Conservation (phyloP, 202 grass and related monocot genomes). For the Carex sylvatica region DNA sequence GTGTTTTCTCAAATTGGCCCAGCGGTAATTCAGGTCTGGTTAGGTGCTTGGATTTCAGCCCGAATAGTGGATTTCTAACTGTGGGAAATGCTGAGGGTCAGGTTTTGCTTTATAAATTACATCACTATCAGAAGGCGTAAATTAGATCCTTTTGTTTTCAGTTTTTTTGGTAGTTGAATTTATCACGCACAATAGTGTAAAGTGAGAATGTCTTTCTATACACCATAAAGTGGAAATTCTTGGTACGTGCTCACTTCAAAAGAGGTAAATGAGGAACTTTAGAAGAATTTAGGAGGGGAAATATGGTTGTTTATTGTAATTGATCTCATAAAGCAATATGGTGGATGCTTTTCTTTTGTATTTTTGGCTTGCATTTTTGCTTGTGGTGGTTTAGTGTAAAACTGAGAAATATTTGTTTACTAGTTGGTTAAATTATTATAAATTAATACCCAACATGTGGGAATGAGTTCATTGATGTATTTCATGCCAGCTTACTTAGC, state of each 20-base stretch:
- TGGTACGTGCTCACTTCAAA: not conserved
- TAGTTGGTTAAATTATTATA: not conserved
- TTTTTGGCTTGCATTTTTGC: not conserved
- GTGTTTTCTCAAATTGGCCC: conserved; percentile 83
- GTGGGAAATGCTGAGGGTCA: conserved; percentile 59
- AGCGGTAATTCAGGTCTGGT: conserved; percentile 46
- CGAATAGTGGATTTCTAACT: conserved; percentile 60
- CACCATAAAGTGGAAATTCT: too few relatives aligned
- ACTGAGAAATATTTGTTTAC: not conserved
- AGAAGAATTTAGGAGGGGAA: not conserved
- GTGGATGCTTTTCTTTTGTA: not conserved
- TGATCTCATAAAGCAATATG: not conserved
- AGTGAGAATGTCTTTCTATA: too few relatives aligned
- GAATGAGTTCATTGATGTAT: not conserved
- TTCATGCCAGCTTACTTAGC: not conserved
- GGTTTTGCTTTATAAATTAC: conserved; percentile 75
- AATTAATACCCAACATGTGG: not conserved
- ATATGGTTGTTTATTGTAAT: not conserved
- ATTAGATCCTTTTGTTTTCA: not conserved
- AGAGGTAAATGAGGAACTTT: not conserved
- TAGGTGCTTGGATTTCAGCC: conserved; percentile 78
- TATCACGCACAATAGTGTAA: too few relatives aligned
- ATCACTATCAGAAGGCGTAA: conserved; percentile 76
- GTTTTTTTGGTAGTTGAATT: not conserved
- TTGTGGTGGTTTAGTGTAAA: not conserved